Evolutionary conservation across 1,284 basidiomycete genomes (phyloP), one percentile per base, ranked within the genome.

Genomic region (Porodaedalea pini): DNA sequence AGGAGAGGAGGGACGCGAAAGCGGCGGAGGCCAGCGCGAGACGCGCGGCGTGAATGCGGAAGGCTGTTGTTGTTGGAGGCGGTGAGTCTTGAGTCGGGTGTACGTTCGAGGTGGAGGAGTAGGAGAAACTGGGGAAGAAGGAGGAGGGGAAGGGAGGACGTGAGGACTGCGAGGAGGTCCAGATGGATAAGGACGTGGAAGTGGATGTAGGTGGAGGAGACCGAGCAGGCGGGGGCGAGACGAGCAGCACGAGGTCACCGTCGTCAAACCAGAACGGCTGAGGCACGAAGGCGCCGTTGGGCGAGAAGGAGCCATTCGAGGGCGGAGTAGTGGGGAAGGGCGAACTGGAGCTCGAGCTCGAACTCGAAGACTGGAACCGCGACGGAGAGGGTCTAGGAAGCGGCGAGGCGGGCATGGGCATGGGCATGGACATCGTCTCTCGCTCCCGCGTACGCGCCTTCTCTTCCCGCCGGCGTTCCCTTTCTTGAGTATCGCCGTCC

Each of bases 1-100:
- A 21, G n/a, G 39, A 34, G 21, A 56, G 36, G 25, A 56, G 47
- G 7, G 45, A 37, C 11, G 54, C 48, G 25, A 56, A 56, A 2
- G 54, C 54, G 11, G 19, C 19, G 17, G 54, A 48, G 4, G 44
- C 36, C 3, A 37, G 31, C 6, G 39, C 47, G 2, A 56, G 72
- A 0, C 71, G 71, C 3, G 73, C 51, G 15, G 55, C 57, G 17
- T 74, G 63, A 67, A 73, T 71, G 48, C 66, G 65, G 7, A 60
- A 63, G 56, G 69, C n/a, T 21, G 19, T 5, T 10, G 45, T 4
- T 15, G 4, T 15, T 31, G 29, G 8, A 11, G 25, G 25, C 7
- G 45, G 7, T 13, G 6, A 19, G 4, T 47, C 45, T 4, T 47
- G 45, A 7, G n/a, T n/a, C 25, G 13, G 3, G 25, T 15, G 15